Evolutionary conservation across 2,329 filamentous ascomycete species (phyloP), one percentile per base, ranked within the genome.

Genomic region (Lasiodiplodia citricola): DNA sequence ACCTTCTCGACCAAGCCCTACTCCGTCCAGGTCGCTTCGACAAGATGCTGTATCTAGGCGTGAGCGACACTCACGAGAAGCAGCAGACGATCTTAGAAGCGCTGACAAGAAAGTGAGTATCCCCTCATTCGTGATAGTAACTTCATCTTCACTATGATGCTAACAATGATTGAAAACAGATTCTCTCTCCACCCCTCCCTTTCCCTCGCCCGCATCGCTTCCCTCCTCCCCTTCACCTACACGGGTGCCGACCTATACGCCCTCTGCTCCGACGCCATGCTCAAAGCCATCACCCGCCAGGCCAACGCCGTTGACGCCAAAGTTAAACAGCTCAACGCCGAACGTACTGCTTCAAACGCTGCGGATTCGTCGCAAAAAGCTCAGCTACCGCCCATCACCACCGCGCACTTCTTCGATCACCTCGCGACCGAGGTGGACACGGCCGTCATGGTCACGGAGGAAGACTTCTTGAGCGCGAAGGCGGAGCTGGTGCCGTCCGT

Each of bases 181-280:
- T 99, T 99, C 81, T 92, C 91, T 2, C 88, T 98, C 65, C 86
- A 93, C 71, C 92, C 93, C 0, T 86, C 89, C 1, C 85, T 97
- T 57, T 96, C 93, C 13, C 88, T 99, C 13, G 79, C 86, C 31
- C 83, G 88, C 8, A 89, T 99, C 57, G 91, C 95, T 4, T 86
- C 91, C 64, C 86, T 86, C 13, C 87, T 99, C 4, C 96, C 96
- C 0, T 96, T 97, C 78, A 98, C 95, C 2, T 99, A 97, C 82
- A 99, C 96, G 0, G 96, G 96, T 76, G 96, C 96, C 71, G 96
- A 99, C 82, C 91, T 99, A 77, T 99, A 99, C 80, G 96, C 96
- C 0, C 87, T 99, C 23, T 98, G 95, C 83, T 97, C 94, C 54
- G 96, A 99, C 79, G 94, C 96, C 64, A 99, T 99, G 96, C 91